Percentiles rank a stretch among this genome's conserved stretches.
These are phyloP conservation scores for Allomyces arbusculus DNA, from an alignment of 192 early-diverging fungal species.

Conservation along the genomic window DNA sequence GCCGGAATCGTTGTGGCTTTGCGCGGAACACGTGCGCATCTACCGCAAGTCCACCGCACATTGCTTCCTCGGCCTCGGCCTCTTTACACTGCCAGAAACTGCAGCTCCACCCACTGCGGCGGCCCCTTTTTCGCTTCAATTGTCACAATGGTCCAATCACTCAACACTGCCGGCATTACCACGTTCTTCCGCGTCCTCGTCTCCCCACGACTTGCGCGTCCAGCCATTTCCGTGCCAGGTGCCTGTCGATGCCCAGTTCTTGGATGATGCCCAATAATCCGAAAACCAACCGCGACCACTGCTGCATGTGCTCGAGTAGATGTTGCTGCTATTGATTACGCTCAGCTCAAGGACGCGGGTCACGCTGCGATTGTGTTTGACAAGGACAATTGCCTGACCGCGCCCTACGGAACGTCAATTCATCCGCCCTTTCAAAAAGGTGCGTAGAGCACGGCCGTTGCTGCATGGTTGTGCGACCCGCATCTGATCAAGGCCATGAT, in stretches of 20 bases:
- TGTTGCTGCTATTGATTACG: slow-evolving; percentile 47
- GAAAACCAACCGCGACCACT: background rate
- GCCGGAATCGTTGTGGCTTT: too few relatives aligned
- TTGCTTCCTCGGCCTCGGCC: too few relatives aligned
- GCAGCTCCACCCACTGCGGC: too few relatives aligned
- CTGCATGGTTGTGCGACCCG: too few relatives aligned
- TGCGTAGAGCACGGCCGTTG: background rate
- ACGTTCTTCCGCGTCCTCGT: background rate
- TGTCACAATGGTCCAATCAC: background rate
- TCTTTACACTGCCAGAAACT: too few relatives aligned
- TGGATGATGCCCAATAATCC: background rate
- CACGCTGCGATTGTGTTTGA: slow-evolving; percentile 71
- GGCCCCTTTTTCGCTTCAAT: too few relatives aligned
- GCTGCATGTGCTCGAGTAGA: slow-evolving; percentile 14
- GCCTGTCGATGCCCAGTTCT: background rate
- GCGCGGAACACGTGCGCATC: too few relatives aligned
- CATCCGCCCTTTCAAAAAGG: slow-evolving; percentile 40
- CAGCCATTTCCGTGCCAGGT: background rate
- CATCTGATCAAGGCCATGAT: background rate
- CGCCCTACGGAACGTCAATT: slow-evolving; percentile 49
- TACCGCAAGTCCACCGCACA: too few relatives aligned
- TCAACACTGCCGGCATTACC: background rate
- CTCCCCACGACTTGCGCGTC: background rate
- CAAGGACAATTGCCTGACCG: slow-evolving; percentile 90
- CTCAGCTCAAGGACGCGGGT: slow-evolving; percentile 26